A percentile compares a stretch with the other conserved stretches of the same genome.
phyloP scores from a whole-genome alignment of 2,329 filamentous ascomycete genomes.

The Penicillium sp. region DNA sequence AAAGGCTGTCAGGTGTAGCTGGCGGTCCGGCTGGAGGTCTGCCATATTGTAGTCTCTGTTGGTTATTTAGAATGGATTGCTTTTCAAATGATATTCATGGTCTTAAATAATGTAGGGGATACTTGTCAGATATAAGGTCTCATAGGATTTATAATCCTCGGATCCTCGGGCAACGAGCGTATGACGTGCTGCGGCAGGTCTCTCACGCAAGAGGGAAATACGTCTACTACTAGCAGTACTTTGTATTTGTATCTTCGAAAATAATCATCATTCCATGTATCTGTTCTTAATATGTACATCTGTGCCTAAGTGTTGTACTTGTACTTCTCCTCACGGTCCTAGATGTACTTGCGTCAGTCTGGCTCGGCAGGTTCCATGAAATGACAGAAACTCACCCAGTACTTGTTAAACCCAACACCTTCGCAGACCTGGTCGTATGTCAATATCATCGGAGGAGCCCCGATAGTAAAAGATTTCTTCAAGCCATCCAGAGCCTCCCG shows the following conservation, averaged over 20 bases:
- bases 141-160: slow-evolving; percentile 5
- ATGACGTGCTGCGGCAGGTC: neutral
- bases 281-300: neutral
- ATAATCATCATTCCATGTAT: too few species aligned
- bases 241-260: too few species aligned
- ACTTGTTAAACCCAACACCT: slow-evolving; percentile 52
- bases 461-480: slow-evolving; percentile 49
- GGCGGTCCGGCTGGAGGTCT: slow-evolving; percentile 17
- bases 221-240: neutral
- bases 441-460: slow-evolving; percentile 49
- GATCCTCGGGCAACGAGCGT: neutral
- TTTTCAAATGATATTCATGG: too few species aligned
- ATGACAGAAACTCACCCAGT: slow-evolving; percentile 36
- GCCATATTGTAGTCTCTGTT: slow-evolving; percentile 23
- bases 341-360: slow-evolving; percentile 37
- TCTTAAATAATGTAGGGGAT: neutral
- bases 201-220: slow-evolving; percentile 4
- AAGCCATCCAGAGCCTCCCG: slow-evolving; percentile 37
- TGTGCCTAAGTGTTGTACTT: slow-evolving; percentile 17
- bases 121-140: neutral
- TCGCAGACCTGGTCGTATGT: slow-evolving; percentile 51
- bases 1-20: slow-evolving; percentile 62
- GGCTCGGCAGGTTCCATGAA: neutral
- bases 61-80: neutral
- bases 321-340: slow-evolving; percentile 28